These are phyloP conservation scores for Thielaviopsis euricoi DNA, from an alignment of 2,329 filamentous ascomycete species.

Conservation along the genomic window DNA sequence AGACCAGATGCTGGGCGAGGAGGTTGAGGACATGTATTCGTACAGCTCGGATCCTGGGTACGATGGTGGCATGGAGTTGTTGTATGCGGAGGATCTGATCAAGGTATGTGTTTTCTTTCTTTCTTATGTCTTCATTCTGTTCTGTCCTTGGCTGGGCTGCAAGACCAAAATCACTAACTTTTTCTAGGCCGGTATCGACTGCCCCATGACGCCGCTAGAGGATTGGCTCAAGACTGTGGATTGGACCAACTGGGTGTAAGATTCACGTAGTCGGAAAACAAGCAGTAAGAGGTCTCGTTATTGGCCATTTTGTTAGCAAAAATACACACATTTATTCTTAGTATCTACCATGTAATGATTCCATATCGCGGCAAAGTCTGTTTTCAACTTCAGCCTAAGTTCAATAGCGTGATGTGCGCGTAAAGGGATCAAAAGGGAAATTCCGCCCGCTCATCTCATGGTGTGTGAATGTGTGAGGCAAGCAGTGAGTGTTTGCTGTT, in stretches of 20 bases:
- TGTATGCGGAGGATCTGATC: constrained; percentile 27
- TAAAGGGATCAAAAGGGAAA: too few relatives aligned
- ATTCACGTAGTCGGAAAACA: too few relatives aligned
- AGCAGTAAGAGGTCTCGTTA: too few relatives aligned
- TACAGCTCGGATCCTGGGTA: constrained; percentile 33
- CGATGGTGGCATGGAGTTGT: constrained; percentile 27
- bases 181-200: constrained; percentile 26
- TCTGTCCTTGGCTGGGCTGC: too few relatives aligned
- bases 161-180: not conserved
- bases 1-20: constrained; percentile 20
- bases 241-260: constrained; percentile 16
- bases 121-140: too few relatives aligned
- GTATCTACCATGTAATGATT: too few relatives aligned
- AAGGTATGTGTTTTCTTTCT: constrained; percentile 22
- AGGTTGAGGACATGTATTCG: constrained; percentile 29
- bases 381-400: not conserved
- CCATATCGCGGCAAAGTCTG: too few relatives aligned
- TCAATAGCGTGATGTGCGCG: not conserved
- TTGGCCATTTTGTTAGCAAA: too few relatives aligned
- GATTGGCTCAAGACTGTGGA: constrained; percentile 22
- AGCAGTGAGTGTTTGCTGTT: too few relatives aligned
- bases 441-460: too few relatives aligned
- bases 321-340: too few relatives aligned
- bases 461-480: too few relatives aligned
- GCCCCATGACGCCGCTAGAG: constrained; percentile 24